These are phyloP conservation scores for Candolleomyces aberdarensis DNA, from an alignment of 768 basidiomycete genomes.

Conservation along the genomic window DNA sequence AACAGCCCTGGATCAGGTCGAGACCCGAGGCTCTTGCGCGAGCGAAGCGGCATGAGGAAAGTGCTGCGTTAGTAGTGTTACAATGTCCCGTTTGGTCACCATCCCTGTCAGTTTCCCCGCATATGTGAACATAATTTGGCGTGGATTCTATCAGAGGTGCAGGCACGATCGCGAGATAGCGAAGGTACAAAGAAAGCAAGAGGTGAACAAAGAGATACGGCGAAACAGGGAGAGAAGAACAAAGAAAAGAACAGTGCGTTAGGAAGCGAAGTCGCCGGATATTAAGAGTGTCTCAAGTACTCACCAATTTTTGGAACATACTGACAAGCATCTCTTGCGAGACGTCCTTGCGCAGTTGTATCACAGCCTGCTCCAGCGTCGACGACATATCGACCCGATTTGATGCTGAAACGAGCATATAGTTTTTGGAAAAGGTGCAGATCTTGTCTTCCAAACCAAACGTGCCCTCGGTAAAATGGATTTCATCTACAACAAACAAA, in stretches of 20 bases:
- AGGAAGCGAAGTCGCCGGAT: background rate
- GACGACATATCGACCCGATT: slow-evolving; percentile 35
- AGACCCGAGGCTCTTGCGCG: background rate
- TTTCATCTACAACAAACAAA: slow-evolving; percentile 4
- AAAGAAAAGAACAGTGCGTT: background rate
- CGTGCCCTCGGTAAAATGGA: slow-evolving; percentile 22
- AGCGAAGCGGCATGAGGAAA: slow-evolving; percentile 52
- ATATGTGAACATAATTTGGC: slow-evolving; percentile 65
- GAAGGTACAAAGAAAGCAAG: background rate
- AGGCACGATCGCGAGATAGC: background rate
- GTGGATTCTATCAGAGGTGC: slow-evolving; percentile 49
- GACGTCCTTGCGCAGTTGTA: slow-evolving; percentile 66
- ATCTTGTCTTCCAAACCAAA: slow-evolving; percentile 25
- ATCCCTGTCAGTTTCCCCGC: slow-evolving; percentile 58
- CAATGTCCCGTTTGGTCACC: slow-evolving; percentile 68
- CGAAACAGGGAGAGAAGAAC: background rate
- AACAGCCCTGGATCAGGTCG: background rate
- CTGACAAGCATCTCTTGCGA: slow-evolving; percentile 68
- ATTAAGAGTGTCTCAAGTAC: slow-evolving; percentile 5
- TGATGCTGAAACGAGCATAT: slow-evolving; percentile 21
- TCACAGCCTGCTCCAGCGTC: slow-evolving; percentile 45
- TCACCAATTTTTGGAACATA: slow-evolving; percentile 72
- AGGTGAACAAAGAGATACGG: background rate
- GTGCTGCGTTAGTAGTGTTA: slow-evolving; percentile 53
- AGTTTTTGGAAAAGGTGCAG: slow-evolving; percentile 41